Evolutionary conservation across 108 stramenopile species (phyloP), one percentile per base, ranked within the genome.

Genomic region (Epithemia pelagica): DNA sequence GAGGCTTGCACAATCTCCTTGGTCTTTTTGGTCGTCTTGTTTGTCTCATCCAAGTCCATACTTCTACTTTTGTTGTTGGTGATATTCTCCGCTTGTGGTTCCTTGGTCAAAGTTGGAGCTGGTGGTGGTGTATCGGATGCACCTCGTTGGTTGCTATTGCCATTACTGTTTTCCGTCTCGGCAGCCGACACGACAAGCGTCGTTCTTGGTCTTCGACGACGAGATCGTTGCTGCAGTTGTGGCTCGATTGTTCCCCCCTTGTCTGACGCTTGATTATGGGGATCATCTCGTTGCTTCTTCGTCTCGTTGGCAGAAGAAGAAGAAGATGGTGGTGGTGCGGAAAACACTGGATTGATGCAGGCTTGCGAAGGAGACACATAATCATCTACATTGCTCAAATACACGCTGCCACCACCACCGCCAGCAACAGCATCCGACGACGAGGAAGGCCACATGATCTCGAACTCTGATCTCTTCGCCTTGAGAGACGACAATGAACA

Each of bases 291-390:
- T 30, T 60, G 19, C 37, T 60, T 26, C 24, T 73, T 66, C 32
- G 67, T 69, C 30, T 66, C 31, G 21, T 59, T 74, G 31, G 70
- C 65, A 2, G 83, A 46, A 10, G 37, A 10, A 5, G 15, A 5
- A 15, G 5, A 10, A 10, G 37, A 15, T 15, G 5, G 37, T 15
- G 37, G 15, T 15, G 37, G 37, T 5, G 37, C 68, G 25, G 70
- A 66, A 70, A 89, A 92, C 21, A 90, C 74, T n/a, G 94, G 94
- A 70, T 95, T 95, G 19, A 95, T 71, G 66, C 94, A 95, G 32
- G 90, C 94, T 74, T 90, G 90, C 32, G 87, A 89, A 25, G 94
- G 90, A 28, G 79, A 87, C 51, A 95, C 70, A 67, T 91, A 95
- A 62, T 95, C 94, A 73, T 91, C 90, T 8, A 90, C 85, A 74